Conservation (phyloP, 2,329 filamentous ascomycete genomes). For the Paraphaeosphaeria minitans region DNA sequence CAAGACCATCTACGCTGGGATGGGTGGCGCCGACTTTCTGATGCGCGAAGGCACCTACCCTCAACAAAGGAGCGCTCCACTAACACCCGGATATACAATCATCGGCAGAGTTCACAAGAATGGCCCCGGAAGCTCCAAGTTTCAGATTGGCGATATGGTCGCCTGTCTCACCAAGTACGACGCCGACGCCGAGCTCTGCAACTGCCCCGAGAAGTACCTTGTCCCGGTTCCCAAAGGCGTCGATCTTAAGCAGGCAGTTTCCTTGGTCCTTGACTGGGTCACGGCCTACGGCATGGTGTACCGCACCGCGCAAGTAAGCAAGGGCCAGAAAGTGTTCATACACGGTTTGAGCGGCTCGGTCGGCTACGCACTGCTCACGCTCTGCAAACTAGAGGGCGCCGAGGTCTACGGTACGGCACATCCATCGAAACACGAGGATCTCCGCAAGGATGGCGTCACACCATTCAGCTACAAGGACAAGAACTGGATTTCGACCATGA, state of each 20-base stretch:
- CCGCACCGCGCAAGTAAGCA: slow-evolving; percentile 46
- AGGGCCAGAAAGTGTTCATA: slow-evolving; percentile 56
- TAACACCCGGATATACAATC: slow-evolving; percentile 58
- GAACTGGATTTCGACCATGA: slow-evolving; percentile 55
- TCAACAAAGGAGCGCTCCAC: slow-evolving; percentile 51
- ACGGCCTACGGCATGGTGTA: slow-evolving; percentile 41
- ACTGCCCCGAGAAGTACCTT: slow-evolving; percentile 55
- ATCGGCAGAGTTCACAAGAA: slow-evolving; percentile 51
- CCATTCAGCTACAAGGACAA: slow-evolving; percentile 58
- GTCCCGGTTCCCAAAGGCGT: slow-evolving; percentile 50
- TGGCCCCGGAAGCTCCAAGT: slow-evolving; percentile 44
- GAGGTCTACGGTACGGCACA: slow-evolving; percentile 58
- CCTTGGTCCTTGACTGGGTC: slow-evolving; percentile 55
- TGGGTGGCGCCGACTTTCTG: slow-evolving; percentile 56
- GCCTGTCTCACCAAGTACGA: slow-evolving; percentile 38
- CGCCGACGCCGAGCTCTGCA: slow-evolving; percentile 52
- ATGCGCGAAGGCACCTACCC: slow-evolving; percentile 59
- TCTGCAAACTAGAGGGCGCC: slow-evolving; percentile 53
- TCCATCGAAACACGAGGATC: slow-evolving; percentile 51
- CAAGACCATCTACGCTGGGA: slow-evolving; percentile 55
- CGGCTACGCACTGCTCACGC: slow-evolving; percentile 50
- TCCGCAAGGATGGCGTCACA: slow-evolving; percentile 47
- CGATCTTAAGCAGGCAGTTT: slow-evolving; percentile 50
- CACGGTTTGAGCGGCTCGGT: slow-evolving; percentile 59
- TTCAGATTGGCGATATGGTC: slow-evolving; percentile 31